Percentiles rank a stretch among this genome's conserved stretches.
These are phyloP conservation scores for Cryptococcus sp. DNA, from an alignment of 1,284 basidiomycete genomes.

Conservation along the genomic window DNA sequence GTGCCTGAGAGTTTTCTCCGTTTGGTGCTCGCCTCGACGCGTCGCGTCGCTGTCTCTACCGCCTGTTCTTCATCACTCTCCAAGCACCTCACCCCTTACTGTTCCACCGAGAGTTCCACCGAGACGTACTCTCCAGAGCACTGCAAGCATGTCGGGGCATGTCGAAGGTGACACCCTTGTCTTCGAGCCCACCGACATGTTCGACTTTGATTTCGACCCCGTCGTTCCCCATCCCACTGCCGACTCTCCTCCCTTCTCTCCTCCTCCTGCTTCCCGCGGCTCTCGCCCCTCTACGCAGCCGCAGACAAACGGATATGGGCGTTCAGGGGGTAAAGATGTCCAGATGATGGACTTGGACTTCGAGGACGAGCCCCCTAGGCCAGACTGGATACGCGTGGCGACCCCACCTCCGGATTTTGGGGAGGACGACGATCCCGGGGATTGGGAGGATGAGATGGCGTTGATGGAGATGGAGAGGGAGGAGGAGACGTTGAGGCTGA, in stretches of 20 bases:
- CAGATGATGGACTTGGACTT: too few relatives aligned
- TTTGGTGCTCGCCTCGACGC: constrained; percentile 1
- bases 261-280: too few relatives aligned
- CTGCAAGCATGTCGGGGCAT: constrained; percentile 1
- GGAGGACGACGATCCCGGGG: constrained; percentile 21
- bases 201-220: constrained; percentile 19
- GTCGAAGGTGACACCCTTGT: constrained; percentile 7
- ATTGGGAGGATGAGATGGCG: constrained; percentile 30
- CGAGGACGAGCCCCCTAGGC: neutral
- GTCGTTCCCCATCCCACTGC: neutral
- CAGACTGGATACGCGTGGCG: constrained; percentile 10
- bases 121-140: too few relatives aligned
- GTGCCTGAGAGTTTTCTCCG: constrained; percentile 1
- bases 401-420: constrained; percentile 23
- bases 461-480: constrained; percentile 25
- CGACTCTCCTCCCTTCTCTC: too few relatives aligned
- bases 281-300: too few relatives aligned
- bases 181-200: constrained; percentile 21
- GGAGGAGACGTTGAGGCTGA: neutral
- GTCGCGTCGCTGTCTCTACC: constrained; percentile 7
- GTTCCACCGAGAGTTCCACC: too few relatives aligned
- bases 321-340: too few relatives aligned
- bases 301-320: too few relatives aligned
- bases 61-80: neutral
- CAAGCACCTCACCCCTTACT: too few relatives aligned